Percentiles rank a stretch among this genome's conserved stretches.
phyloP scores from a whole-genome alignment of 805 yeast species.

The Ogataea pini region DNA sequence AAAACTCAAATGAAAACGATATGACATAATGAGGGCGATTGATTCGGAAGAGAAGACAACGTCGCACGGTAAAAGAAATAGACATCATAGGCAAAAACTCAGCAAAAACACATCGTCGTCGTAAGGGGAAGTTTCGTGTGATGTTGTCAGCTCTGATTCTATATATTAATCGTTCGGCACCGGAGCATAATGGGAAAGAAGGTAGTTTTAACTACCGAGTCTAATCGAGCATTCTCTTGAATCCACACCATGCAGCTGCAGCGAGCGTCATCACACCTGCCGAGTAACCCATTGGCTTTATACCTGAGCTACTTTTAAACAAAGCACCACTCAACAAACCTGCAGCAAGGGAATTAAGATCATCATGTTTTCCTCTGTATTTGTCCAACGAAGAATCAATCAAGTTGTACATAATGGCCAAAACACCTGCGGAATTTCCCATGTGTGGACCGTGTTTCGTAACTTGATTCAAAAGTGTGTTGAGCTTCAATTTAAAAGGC shows the following conservation, averaged over 20 bases:
- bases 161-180: conserved; percentile 10
- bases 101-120: conserved; percentile 9
- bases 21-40: conserved; percentile 12
- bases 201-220: background rate
- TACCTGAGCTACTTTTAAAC: conserved; percentile 82
- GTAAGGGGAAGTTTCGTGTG: conserved; percentile 6
- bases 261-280: conserved; percentile 84
- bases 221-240: conserved; percentile 47
- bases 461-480: conserved; percentile 86
- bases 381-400: conserved; percentile 78
- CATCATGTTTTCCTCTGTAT: conserved; percentile 87
- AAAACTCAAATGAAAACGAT: conserved; percentile 1
- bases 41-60: conserved; percentile 4
- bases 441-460: conserved; percentile 95
- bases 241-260: conserved; percentile 90
- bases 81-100: conserved; percentile 9
- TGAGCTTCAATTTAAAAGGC: conserved; percentile 78
- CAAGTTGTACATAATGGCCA: conserved; percentile 86
- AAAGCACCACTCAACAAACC: conserved; percentile 93
- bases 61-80: conserved; percentile 2
- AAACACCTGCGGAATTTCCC: conserved; percentile 94
- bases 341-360: conserved; percentile 76
- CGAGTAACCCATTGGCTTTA: conserved; percentile 85
- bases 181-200: background rate
- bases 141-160: conserved; percentile 12